Evolutionary conservation across 1,284 basidiomycete genomes (phyloP).

Genomic region (Cryptococcus sp.): DNA sequence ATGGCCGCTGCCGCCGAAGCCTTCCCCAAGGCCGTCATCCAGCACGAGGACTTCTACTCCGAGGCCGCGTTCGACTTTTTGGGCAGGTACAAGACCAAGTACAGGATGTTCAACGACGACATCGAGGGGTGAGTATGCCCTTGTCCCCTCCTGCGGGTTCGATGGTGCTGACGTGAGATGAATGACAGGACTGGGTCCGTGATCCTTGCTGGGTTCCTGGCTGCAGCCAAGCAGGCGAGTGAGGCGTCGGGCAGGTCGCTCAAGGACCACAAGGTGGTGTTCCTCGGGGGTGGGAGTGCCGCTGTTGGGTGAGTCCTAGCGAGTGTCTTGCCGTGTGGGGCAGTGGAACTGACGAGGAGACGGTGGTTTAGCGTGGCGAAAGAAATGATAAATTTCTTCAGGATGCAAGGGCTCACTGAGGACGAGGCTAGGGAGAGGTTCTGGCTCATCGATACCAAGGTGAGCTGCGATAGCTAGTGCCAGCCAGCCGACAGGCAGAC

Average conservation of each 20-base stretch:
- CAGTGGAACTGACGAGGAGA: background rate
- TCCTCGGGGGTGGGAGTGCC: conserved; percentile 58
- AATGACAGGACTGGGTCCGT: conserved; percentile 71
- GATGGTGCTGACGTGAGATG: background rate
- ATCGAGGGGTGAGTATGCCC: conserved; percentile 57
- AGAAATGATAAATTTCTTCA: conserved; percentile 87
- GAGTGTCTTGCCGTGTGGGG: background rate
- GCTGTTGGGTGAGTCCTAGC: conserved; percentile 38
- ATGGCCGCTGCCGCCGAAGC: conserved; percentile 71
- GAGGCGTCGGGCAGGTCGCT: conserved; percentile 67
- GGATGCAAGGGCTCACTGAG: conserved; percentile 64
- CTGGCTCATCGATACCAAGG: conserved; percentile 75
- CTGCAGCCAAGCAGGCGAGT: conserved; percentile 75
- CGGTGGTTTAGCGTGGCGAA: conserved; percentile 62
- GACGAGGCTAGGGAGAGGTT: conserved; percentile 75
- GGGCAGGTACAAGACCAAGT: conserved; percentile 65
- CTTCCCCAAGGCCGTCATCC: conserved; percentile 78
- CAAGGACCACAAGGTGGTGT: conserved; percentile 77
- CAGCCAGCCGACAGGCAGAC: too few relatives aligned
- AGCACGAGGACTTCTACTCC: conserved; percentile 90
- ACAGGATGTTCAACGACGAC: conserved; percentile 87
- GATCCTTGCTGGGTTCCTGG: conserved; percentile 84
- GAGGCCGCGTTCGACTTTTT: conserved; percentile 83
- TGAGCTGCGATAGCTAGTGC: conserved; percentile 16
- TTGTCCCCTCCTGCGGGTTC: too few relatives aligned